Conservation (phyloP, 805 yeast species). For the Metahyphopichia silvanorum region DNA sequence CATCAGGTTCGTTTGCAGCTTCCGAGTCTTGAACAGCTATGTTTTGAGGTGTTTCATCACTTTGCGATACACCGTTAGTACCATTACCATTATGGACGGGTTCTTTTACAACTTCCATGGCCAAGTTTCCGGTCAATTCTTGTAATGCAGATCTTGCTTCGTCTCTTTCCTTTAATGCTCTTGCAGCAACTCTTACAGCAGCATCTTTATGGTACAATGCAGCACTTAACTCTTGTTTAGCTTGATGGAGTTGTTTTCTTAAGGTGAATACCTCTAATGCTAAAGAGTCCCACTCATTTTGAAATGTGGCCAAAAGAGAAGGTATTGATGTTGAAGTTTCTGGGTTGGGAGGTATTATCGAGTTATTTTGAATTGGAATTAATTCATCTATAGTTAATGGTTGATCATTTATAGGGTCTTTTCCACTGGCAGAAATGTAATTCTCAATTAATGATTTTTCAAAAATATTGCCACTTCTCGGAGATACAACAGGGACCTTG, state of each 20-base stretch:
- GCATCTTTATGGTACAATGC: conserved; percentile 88
- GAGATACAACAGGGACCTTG: conserved; percentile 71
- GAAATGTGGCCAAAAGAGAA: conserved; percentile 66
- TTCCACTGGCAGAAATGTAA: conserved; percentile 61
- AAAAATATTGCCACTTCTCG: conserved; percentile 65
- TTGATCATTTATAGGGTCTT: conserved; percentile 74
- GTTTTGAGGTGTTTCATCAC: too few species aligned
- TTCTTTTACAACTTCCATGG: neutral
- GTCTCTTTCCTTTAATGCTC: conserved; percentile 71
- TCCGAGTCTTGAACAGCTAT: conserved; percentile 7
- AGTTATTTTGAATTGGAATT: conserved; percentile 30
- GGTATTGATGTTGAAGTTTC: conserved; percentile 71
- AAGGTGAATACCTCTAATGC: conserved; percentile 77
- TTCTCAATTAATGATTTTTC: conserved; percentile 59
- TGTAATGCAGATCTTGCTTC: conserved; percentile 66
- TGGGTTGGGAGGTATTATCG: conserved; percentile 36
- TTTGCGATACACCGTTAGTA: neutral
- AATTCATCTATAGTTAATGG: conserved; percentile 58
- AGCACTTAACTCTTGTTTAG: conserved; percentile 70
- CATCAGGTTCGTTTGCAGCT: conserved; percentile 2
- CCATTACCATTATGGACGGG: neutral
- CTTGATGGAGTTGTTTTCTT: conserved; percentile 63
- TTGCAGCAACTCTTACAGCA: conserved; percentile 80
- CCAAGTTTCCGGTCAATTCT: conserved; percentile 39
- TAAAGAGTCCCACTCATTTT: conserved; percentile 86